Base-by-base conservation (phyloP, 2,329 filamentous ascomycete genomes). In the Colletotrichum shisoi region DNA sequence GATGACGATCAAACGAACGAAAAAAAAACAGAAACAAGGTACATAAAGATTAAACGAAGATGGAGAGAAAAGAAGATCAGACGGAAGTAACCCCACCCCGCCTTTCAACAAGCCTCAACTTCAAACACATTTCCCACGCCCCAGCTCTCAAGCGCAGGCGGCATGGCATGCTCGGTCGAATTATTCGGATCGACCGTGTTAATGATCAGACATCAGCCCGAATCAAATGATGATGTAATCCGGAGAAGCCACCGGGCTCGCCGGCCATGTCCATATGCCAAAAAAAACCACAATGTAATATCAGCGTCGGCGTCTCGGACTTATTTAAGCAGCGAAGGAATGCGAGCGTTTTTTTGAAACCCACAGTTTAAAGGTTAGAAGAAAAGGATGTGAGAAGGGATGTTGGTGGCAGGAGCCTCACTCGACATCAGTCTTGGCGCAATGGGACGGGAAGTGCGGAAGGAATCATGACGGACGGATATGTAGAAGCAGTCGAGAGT, bases 301-400 rank as follows among this genome's bases (percentile, higher is more conserved):
- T 48, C 66, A 70, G 62, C 68, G 68, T 65, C 62, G 68, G 68
- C 66, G 68, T 70, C 62, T 54, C 68, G 66, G 68, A 58, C 44
- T 62, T 54, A 21, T 57, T 62, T 61, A 57, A 24, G 61, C 27
- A 48, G 65, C 54, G 65, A 68, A 51, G 54, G 65, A 44, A 54
- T 49, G 53, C 34, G 48, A 59, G 44, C 12, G 13, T 39, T 21
- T 19, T 21, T 19, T 24, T 11, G 44, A 27, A n/a, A 51, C 59
- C 64, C 60, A 64, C 40, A 67, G 27, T 27, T 63, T 53, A 64
- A 37, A 53, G 48, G 21, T 40, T 40, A 12, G 27, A 40, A 42
- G n/a, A 40, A 34, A 34, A 34, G 0, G 42, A n/a, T 27, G 19
- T 12, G 63, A 39, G 19, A 34, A 46, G 31, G 27, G 40, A 49